These are phyloP conservation scores for Exsudoporus floridanus DNA, from an alignment of 1,284 basidiomycete species.

Conservation along the genomic window DNA sequence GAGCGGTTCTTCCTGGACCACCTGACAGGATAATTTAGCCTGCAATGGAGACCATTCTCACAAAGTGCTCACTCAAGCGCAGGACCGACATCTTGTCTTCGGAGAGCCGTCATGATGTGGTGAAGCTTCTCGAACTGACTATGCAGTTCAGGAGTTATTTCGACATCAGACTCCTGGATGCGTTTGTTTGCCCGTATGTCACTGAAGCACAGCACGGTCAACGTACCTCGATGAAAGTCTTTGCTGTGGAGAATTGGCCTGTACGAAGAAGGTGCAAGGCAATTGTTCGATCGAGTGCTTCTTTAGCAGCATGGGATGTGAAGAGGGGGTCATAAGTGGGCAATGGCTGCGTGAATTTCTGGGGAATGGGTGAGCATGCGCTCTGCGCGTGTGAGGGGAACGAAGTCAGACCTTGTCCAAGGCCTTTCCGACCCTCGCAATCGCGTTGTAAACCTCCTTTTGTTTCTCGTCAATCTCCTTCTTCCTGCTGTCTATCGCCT, in stretches of 20 bases:
- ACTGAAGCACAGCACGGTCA: not conserved
- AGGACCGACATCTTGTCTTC: constrained; percentile 62
- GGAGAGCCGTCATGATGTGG: constrained; percentile 68
- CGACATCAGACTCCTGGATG: constrained; percentile 66
- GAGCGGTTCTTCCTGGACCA: constrained; percentile 71
- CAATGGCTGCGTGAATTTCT: constrained; percentile 71
- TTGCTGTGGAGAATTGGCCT: constrained; percentile 74
- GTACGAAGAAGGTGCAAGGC: constrained; percentile 77
- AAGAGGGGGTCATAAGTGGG: constrained; percentile 74
- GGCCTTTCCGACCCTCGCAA: constrained; percentile 78
- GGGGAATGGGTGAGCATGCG: constrained; percentile 10
- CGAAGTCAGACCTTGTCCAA: constrained; percentile 75
- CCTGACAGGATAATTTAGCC: constrained; percentile 39
- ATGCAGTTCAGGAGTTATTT: constrained; percentile 57
- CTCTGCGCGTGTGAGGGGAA: not conserved
- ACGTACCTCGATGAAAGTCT: constrained; percentile 68
- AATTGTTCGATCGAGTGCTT: constrained; percentile 71
- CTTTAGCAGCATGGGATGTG: constrained; percentile 53
- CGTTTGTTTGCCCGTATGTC: constrained; percentile 1
- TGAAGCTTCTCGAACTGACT: constrained; percentile 72
- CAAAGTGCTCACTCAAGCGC: constrained; percentile 65
- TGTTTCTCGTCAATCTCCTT: constrained; percentile 84
- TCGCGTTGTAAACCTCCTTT: constrained; percentile 80
- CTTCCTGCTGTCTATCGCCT: constrained; percentile 67
- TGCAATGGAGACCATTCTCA: not conserved